Percentiles rank a stretch among this genome's conserved stretches.
Evolutionary conservation across 169 alveolate species (phyloP).

Genomic region (Theileria orientalis): DNA sequence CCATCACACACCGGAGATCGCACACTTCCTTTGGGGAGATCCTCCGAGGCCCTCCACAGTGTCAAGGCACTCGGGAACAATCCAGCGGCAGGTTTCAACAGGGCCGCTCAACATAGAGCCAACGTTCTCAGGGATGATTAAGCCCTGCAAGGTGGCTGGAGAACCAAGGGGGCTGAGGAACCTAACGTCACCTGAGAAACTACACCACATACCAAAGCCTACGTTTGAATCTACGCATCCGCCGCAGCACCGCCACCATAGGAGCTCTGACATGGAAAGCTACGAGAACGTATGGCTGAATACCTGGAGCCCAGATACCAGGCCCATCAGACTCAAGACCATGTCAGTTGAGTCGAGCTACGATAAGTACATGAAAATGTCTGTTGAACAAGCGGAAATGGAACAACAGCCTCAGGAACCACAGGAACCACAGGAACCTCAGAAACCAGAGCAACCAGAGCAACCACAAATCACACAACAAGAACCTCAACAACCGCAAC

Average conservation of each 20-base stretch:
- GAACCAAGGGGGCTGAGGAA: too few species aligned
- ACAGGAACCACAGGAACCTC: background rate
- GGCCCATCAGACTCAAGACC: constrained; percentile 1
- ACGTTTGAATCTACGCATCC: too few species aligned
- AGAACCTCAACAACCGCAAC: background rate
- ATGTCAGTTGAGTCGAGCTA: background rate
- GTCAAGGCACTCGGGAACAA: background rate
- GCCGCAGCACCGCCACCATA: too few species aligned
- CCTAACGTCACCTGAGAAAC: too few species aligned
- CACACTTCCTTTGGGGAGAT: too few species aligned
- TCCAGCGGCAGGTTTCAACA: background rate
- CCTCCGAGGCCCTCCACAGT: too few species aligned
- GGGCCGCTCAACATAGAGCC: constrained; percentile 10
- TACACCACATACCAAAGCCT: too few species aligned
- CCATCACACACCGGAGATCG: too few species aligned
- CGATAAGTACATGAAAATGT: background rate
- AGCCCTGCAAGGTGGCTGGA: background rate
- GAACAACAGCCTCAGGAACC: background rate
- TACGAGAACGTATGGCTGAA: constrained; percentile 7
- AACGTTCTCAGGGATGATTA: background rate
- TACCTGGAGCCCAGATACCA: background rate
- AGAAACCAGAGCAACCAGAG: background rate
- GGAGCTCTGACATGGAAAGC: background rate
- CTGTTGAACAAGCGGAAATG: background rate
- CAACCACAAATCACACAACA: background rate